Percentiles rank a stretch among this genome's conserved stretches.
Conservation (phyloP, 768 basidiomycete genomes). For the Podaxis sp. region DNA sequence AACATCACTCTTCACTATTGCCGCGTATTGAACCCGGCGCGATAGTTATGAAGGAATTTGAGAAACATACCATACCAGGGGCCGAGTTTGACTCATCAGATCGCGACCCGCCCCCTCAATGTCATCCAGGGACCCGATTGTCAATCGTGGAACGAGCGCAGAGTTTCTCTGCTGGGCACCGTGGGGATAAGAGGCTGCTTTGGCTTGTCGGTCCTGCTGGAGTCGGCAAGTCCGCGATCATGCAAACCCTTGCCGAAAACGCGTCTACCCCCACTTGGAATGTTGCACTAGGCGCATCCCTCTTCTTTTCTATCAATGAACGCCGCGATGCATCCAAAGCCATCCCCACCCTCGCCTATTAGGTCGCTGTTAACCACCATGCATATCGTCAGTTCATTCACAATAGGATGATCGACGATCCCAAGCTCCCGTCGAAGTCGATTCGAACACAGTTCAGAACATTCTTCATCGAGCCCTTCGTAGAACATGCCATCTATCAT, state of each 20-base stretch:
- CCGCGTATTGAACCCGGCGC: no score
- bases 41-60: no score
- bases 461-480: slow-evolving; percentile 19
- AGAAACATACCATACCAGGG: neutral
- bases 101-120: no score
- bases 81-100: no score
- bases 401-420: slow-evolving; percentile 1
- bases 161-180: no score
- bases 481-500: neutral
- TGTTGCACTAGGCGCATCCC: neutral
- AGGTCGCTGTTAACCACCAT: slow-evolving; percentile 18
- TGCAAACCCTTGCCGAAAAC: slow-evolving; percentile 9
- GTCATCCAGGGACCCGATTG: no score
- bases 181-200: neutral
- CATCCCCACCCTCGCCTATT: slow-evolving; percentile 20
- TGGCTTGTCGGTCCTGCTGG: neutral
- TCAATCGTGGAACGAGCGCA: no score
- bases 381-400: slow-evolving; percentile 3
- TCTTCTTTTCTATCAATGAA: neutral
- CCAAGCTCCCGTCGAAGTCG: slow-evolving; percentile 13
- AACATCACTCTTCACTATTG: no score
- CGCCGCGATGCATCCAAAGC: neutral
- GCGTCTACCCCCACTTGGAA: neutral
- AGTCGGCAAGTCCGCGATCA: neutral
- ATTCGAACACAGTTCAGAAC: slow-evolving; percentile 13